Percentiles rank a stretch among this genome's conserved stretches.
Evolutionary conservation across 192 early-diverging fungal species (phyloP).

Genomic region (Podila clonocystis): DNA sequence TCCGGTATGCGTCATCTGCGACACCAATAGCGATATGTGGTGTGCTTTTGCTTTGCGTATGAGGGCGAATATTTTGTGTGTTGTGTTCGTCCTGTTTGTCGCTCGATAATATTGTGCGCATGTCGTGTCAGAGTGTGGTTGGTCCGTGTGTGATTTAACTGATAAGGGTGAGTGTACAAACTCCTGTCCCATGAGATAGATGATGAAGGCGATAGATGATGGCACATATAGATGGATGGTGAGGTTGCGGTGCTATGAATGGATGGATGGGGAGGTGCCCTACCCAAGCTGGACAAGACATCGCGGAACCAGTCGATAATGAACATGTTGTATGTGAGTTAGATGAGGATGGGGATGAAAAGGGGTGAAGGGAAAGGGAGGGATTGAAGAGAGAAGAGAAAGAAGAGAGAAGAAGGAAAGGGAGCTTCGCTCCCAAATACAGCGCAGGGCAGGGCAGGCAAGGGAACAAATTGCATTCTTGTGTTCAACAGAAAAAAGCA

Average conservation of each 20-base stretch:
- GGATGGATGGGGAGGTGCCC: conserved; percentile 23
- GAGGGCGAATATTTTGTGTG: not conserved
- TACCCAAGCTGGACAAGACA: conserved; percentile 91
- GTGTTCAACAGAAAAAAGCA: too few relatives aligned
- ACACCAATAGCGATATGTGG: too few relatives aligned
- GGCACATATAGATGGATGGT: not conserved
- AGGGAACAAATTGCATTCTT: too few relatives aligned
- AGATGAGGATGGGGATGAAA: not conserved
- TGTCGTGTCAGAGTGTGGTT: conserved; percentile 4
- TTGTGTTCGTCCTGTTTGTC: not conserved
- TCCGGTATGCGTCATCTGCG: too few relatives aligned
- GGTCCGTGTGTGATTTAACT: not conserved
- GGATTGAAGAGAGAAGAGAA: not conserved
- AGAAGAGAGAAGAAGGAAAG: not conserved
- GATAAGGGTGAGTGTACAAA: not conserved
- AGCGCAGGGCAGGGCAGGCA: too few relatives aligned
- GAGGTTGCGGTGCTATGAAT: not conserved
- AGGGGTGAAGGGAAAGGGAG: not conserved
- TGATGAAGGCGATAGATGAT: not conserved
- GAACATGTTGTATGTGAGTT: conserved; percentile 77
- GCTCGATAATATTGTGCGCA: conserved; percentile 4
- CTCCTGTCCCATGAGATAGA: not conserved
- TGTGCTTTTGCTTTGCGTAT: too few relatives aligned
- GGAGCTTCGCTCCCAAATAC: not conserved
- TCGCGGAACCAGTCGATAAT: conserved; percentile 98